phyloP scores from a whole-genome alignment of 495 filamentous ascomycete species.

The Tuber aestivum region DNA sequence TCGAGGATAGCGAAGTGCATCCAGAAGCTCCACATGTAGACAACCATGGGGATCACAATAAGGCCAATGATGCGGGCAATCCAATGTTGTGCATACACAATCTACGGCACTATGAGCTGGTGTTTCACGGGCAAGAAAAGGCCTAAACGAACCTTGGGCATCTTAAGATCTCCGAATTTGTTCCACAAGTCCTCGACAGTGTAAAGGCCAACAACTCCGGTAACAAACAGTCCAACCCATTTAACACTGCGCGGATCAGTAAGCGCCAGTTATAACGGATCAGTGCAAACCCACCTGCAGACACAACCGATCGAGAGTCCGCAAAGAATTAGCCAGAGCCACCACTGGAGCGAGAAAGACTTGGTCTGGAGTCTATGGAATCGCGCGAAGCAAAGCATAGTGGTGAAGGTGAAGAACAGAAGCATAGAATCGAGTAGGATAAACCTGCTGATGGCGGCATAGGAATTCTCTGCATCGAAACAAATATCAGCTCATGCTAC shows the following conservation, averaged over 20 bases:
- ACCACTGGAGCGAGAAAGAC: slow-evolving; percentile 86
- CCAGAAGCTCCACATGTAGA: slow-evolving; percentile 93
- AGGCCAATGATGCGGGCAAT: slow-evolving; percentile 75
- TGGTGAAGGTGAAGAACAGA: slow-evolving; percentile 94
- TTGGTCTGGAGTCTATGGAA: slow-evolving; percentile 80
- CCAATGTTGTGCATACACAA: slow-evolving; percentile 69
- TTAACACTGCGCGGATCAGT: slow-evolving; percentile 63
- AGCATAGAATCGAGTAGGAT: slow-evolving; percentile 98
- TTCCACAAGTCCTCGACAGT: slow-evolving; percentile 96
- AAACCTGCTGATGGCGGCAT: slow-evolving; percentile 96
- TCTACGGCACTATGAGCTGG: slow-evolving; percentile 15
- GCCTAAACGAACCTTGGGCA: slow-evolving; percentile 61
- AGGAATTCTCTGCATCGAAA: slow-evolving; percentile 68
- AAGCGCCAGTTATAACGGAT: not conserved
- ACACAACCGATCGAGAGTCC: slow-evolving; percentile 95
- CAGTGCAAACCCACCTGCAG: slow-evolving; percentile 46
- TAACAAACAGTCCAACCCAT: slow-evolving; percentile 93
- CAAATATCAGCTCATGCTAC: slow-evolving; percentile 10
- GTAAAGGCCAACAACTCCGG: slow-evolving; percentile 89
- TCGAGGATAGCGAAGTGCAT: slow-evolving; percentile 87
- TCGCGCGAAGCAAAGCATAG: slow-evolving; percentile 89
- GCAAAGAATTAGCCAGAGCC: slow-evolving; percentile 80
- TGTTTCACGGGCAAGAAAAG: not conserved
- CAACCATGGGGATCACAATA: slow-evolving; percentile 74
- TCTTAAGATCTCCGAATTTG: slow-evolving; percentile 91